Base-by-base conservation (phyloP, 345 rosid species). In the Salix brachista region DNA sequence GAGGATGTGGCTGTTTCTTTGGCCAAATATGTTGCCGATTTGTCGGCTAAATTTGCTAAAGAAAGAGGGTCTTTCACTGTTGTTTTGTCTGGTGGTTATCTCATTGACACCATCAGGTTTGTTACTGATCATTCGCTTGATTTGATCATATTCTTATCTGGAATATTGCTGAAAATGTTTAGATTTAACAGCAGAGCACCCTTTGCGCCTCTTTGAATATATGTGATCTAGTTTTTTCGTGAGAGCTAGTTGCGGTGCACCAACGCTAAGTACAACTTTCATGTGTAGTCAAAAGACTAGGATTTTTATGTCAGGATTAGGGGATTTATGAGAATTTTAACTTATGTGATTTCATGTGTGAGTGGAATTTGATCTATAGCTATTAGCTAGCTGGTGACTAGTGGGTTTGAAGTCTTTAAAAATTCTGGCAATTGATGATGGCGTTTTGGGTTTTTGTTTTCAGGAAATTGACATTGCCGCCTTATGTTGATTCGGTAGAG, bases 71-170 rank as follows among this genome's bases (percentile, higher is more conserved):
- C 82, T 56, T 92, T 90, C 88, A 88, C 92, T 12, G 90, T 92
- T 64, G 95, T 89, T 37, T 74, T 92, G 79, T 92, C 94, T 18
- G 97, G 95, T 6, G 97, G 94, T 42, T 90, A 87, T 3, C 83
- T 92, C 12, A 84, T 92, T 80, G 78, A 85, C 72, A 88, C 87
- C 0, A 90, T 90, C 80, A 82, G 97, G 94, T 89, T 14, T 34
- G 61, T 34, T 65, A 18, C 32, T 5, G 37, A 5, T 65, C 8
- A 30, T 1, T 65, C 13, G 10, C 34, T 28, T 13, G 32, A 26
- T 30, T 11, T 65, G 68, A 28, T 28, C 8, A 65, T 65, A 12
- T 46, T 13, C 50, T 46, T 12, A 1, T 13, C 5, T 44, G 50
- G 48, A 44, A 44, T 44, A 13, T 10, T 44, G 17, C 48, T 13